Evolutionary conservation across 2,329 filamentous ascomycete genomes (phyloP).

Genomic region (Aureobasidium sp.): DNA sequence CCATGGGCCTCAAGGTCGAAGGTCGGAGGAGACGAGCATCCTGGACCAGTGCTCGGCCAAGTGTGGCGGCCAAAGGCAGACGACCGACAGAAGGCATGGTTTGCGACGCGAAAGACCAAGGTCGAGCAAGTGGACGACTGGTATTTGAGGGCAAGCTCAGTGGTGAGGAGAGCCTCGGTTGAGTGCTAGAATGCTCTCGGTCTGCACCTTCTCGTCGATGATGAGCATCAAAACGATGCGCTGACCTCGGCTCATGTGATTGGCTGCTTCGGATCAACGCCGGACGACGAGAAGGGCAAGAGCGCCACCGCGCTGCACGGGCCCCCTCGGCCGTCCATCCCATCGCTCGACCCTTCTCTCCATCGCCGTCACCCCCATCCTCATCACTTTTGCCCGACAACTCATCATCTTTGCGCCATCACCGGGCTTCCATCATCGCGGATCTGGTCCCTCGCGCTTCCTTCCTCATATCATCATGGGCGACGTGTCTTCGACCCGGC

Average conservation of each 20-base stretch:
- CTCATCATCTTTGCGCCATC: not conserved
- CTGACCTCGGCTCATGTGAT: conserved; percentile 10
- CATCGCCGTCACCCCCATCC: too few species aligned
- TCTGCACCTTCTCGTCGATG: not conserved
- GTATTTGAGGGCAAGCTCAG: not conserved
- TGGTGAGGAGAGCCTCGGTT: conserved; percentile 11
- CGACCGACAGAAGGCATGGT: conserved; percentile 4
- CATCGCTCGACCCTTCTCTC: not conserved
- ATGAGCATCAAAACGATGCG: not conserved
- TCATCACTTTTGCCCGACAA: not conserved
- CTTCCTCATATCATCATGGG: conserved; percentile 51
- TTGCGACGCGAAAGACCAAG: not conserved
- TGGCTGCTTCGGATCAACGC: not conserved
- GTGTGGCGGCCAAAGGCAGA: conserved; percentile 1
- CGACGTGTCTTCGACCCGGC: conserved; percentile 88
- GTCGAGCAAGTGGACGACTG: not conserved
- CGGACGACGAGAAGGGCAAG: too few species aligned
- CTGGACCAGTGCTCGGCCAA: conserved; percentile 5
- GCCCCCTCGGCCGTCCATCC: too few species aligned
- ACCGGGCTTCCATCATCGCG: not conserved
- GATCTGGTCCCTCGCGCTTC: conserved; percentile 4
- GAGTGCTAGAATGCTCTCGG: not conserved
- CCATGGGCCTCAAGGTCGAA: conserved; percentile 14
- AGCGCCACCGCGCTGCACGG: not conserved
- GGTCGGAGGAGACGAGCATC: conserved; percentile 9